Base-by-base conservation (phyloP, 164 flowering plant species). In the Liriodendron chinense region DNA sequence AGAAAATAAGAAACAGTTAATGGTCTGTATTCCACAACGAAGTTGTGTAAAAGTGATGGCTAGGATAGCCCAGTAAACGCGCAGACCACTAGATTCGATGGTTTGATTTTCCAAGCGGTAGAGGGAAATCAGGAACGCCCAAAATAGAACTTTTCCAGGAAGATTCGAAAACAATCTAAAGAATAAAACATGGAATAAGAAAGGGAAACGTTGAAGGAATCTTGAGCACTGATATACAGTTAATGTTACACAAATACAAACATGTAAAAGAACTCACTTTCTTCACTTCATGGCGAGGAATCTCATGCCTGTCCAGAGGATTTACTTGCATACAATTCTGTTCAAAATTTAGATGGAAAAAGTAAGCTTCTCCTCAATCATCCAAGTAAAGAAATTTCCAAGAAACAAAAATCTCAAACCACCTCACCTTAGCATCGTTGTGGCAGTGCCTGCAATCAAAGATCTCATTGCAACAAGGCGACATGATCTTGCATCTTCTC, bases 401-500 rank as follows among this genome's bases (percentile, higher is more conserved):
- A 64, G 21, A 74, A 23, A 0, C 16, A 75, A 48, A 71, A 26
- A 68, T 61, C 10, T 13, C 43, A 1, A 16, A 59, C 43, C n/a
- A 71, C 9, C 7, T 14, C 23, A 93, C 98, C 91, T 89, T 91
- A 3, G 91, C 84, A 83, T 94, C 98, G 66, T 94, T 94, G 75
- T 94, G 98, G 81, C 98, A 94, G 79, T 94, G 98, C 77, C 98
- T 88, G 83, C 98, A 94, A 86, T 89, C 86, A 72, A 87, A 94
- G 12, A 91, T 79, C 79, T 90, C 95, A 78, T 87, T 70, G 76
- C 98, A 94, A 75, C 98, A 94, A 49, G 98, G 97, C 21, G 98
- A 91, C 79, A 92, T 86, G 72, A 94, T 91, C 86, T 86, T 89
- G 82, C 98, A 94, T 81, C 86, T 87, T 80, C 98, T 87, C 72